These are phyloP conservation scores for Fusarium ambrosium DNA, from an alignment of 2,329 filamentous ascomycete species.

Conservation along the genomic window DNA sequence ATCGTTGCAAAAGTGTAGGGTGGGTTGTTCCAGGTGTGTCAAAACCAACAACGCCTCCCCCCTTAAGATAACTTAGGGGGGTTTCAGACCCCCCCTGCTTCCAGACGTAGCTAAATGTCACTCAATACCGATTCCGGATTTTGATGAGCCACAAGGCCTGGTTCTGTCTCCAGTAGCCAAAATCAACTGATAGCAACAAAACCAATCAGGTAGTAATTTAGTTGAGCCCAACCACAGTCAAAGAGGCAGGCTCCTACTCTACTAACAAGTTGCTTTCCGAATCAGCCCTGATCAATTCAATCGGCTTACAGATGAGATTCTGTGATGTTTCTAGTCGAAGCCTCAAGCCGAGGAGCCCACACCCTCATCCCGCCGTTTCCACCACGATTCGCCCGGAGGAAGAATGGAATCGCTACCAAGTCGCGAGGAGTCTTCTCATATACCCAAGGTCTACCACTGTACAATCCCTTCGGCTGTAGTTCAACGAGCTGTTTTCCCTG, in stretches of 20 bases:
- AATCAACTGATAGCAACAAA: neutral
- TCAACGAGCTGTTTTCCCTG: neutral
- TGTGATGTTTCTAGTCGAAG: neutral
- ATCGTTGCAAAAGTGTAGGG: neutral
- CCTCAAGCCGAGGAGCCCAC: neutral
- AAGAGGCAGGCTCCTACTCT: neutral
- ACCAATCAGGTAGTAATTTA: neutral
- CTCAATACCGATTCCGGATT: neutral
- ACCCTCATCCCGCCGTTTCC: constrained; percentile 1
- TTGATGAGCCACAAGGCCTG: neutral
- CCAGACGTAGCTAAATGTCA: neutral
- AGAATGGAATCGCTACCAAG: neutral
- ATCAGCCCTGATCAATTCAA: neutral
- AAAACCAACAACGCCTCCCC: neutral
- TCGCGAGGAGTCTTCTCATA: neutral
- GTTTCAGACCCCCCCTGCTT: no score
- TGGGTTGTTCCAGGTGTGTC: neutral
- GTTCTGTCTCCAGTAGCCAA: neutral
- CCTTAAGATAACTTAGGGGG: neutral
- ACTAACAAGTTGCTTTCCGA: neutral
- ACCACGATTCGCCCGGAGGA: neutral
- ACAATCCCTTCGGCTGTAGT: neutral
- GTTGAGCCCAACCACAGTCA: neutral
- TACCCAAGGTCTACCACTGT: neutral
- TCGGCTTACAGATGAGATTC: neutral